These are phyloP conservation scores for Chytridium lagenaria DNA, from an alignment of 371 early-diverging fungal species.

Conservation along the genomic window DNA sequence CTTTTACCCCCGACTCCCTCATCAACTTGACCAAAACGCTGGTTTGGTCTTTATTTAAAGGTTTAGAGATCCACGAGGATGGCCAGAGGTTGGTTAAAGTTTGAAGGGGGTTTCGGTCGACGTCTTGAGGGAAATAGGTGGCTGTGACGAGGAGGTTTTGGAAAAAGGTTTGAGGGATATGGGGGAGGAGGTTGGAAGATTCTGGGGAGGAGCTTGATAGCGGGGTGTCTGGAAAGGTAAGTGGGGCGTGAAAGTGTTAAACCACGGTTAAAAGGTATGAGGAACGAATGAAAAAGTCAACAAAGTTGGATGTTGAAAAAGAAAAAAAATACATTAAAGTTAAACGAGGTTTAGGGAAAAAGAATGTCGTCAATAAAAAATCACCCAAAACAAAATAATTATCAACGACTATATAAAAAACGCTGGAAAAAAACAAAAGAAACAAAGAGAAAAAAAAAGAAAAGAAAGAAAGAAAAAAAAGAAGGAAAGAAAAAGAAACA, in stretches of 20 bases:
- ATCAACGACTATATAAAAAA: no score
- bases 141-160: background rate
- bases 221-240: background rate
- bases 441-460: no score
- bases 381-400: no score
- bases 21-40: background rate
- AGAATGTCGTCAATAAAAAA: no score
- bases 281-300: no score
- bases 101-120: background rate
- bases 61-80: conserved; percentile 4
- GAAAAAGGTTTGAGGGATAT: conserved; percentile 17
- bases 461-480: background rate
- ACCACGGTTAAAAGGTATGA: no score
- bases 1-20: background rate
- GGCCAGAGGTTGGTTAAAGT: conserved; percentile 16
- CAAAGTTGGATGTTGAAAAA: no score
- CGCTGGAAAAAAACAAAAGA: no score
- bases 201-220: background rate
- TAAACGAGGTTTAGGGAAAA: no score
- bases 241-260: background rate
- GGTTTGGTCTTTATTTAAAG: background rate
- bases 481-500: conserved; percentile 2
- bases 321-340: no score
- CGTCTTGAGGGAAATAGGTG: conserved; percentile 5
- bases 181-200: background rate